Conservation (phyloP, 768 basidiomycete genomes). For the Pulveroboletus frians region DNA sequence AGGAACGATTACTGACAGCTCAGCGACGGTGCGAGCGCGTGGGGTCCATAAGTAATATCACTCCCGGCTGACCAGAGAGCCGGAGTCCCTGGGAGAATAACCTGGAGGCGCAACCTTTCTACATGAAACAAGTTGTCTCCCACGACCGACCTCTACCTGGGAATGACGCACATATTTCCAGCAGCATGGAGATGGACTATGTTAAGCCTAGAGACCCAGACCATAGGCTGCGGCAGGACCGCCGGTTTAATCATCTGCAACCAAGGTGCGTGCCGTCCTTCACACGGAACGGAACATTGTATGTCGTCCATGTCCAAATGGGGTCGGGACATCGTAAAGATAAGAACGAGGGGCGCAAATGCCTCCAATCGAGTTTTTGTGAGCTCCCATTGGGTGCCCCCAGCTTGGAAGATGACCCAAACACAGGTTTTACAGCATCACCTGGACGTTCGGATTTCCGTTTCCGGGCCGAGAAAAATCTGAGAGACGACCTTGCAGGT, state of each 20-base stretch:
- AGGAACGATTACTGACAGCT: neutral
- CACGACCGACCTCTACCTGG: conserved; percentile 3
- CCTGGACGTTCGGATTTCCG: too few species aligned
- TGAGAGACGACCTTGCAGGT: neutral
- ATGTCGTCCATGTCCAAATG: too few species aligned
- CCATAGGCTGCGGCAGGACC: too few species aligned
- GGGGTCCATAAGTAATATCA: neutral
- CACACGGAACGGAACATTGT: too few species aligned
- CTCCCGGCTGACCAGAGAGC: neutral
- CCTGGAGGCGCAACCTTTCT: neutral
- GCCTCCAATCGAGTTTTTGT: neutral
- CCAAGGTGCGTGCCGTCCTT: too few species aligned
- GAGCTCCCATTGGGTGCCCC: neutral
- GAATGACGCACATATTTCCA: neutral
- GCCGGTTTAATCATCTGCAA: too few species aligned
- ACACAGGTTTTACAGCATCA: neutral
- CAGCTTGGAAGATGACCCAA: neutral
- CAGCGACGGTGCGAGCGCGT: neutral
- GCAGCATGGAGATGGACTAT: too few species aligned
- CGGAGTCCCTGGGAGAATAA: neutral
- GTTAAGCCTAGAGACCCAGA: neutral
- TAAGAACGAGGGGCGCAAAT: too few species aligned
- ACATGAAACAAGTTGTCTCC: neutral
- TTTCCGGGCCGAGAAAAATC: too few species aligned
- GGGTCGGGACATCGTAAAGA: too few species aligned